Base-by-base conservation (phyloP, 768 basidiomycete species). In the Boletus reticulatus region DNA sequence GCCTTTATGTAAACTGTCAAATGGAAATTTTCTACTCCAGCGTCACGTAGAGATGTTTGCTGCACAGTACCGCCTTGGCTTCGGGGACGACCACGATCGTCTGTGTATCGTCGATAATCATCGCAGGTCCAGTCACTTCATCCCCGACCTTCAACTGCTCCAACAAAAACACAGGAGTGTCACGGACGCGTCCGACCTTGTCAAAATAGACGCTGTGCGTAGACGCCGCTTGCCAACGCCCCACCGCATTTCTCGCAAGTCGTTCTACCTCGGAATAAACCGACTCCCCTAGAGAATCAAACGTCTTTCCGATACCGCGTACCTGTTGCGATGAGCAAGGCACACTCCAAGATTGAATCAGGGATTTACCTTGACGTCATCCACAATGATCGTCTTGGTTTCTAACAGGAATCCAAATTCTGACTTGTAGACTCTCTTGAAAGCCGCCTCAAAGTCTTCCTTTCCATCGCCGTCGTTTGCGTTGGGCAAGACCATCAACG, bases 41-140 rank as follows among this genome's bases (percentile, higher is more conserved):
- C 2, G 75, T 78, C 60, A 84, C 76, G 44, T 78, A 77, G 72
- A 94, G 67, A 68, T 91, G 88, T 59, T 84, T 86, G 53, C 82
- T 85, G 46, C 85, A 81, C 53, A 92, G 65, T 9, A 88, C 73
- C 19, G 83, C 88, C 66, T 71, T 81, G 48, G 88, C 84, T 16
- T 80, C 84, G 0, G 92, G 89, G 20, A 93, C 84, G 5, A 98
- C 72, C 32, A 98, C 88, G 57, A 98, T 92, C 22, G 95, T 97
- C 76, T 97, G 96, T 20, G 95, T 98, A 61, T 92, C 79, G 71
- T 98, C 95, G 63, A 97, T 91, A 57, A 98, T 88, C 83, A 98
- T 88, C 36, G 94, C 92, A 10, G 96, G 94, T 9, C 95, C 96
- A 43, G 80, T 72, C 27, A 96, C 75, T 39, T 78, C 75, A 53